Percentiles rank a stretch among this genome's conserved stretches.
Evolutionary conservation across 2,329 filamentous ascomycete species (phyloP).

Genomic region (Fusarium buharicum): DNA sequence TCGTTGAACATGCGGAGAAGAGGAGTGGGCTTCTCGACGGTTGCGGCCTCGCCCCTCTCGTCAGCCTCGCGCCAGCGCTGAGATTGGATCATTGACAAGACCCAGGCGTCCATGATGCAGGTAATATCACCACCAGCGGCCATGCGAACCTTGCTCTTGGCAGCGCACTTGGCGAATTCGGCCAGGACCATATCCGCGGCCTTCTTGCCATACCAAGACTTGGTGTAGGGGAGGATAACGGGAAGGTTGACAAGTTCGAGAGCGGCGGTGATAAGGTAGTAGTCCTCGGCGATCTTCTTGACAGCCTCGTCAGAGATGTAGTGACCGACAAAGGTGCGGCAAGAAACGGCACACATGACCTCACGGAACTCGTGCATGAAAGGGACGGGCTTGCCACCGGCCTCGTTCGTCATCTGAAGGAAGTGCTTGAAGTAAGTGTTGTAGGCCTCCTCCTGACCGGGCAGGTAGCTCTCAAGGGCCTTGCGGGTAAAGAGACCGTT

Average conservation of each 20-base stretch:
- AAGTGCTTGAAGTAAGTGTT: slow-evolving; percentile 86
- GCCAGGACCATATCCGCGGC: slow-evolving; percentile 89
- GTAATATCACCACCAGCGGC: slow-evolving; percentile 84
- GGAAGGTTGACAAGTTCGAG: slow-evolving; percentile 98
- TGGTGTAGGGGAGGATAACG: slow-evolving; percentile 93
- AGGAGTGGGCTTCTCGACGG: slow-evolving; percentile 81
- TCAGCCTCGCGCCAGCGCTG: slow-evolving; percentile 82
- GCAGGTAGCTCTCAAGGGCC: slow-evolving; percentile 87
- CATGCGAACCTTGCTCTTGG: slow-evolving; percentile 94
- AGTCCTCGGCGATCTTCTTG: slow-evolving; percentile 95
- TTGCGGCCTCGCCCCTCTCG: slow-evolving; percentile 76
- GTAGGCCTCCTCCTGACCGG: slow-evolving; percentile 92
- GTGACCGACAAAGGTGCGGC: slow-evolving; percentile 95
- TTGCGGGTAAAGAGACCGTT: slow-evolving; percentile 94
- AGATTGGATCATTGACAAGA: slow-evolving; percentile 87
- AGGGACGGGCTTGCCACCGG: slow-evolving; percentile 77
- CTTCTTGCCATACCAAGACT: slow-evolving; percentile 97
- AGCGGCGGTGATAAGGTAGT: slow-evolving; percentile 94
- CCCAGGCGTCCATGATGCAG: slow-evolving; percentile 97
- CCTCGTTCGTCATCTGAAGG: slow-evolving; percentile 76
- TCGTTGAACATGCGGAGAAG: slow-evolving; percentile 88
- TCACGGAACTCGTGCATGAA: slow-evolving; percentile 96
- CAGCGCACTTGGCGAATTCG: slow-evolving; percentile 90
- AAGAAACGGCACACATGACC: slow-evolving; percentile 92
- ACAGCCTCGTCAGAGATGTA: slow-evolving; percentile 92